Conservation (phyloP, 2,329 filamentous ascomycete genomes). For the Sordariomycetes sp. region DNA sequence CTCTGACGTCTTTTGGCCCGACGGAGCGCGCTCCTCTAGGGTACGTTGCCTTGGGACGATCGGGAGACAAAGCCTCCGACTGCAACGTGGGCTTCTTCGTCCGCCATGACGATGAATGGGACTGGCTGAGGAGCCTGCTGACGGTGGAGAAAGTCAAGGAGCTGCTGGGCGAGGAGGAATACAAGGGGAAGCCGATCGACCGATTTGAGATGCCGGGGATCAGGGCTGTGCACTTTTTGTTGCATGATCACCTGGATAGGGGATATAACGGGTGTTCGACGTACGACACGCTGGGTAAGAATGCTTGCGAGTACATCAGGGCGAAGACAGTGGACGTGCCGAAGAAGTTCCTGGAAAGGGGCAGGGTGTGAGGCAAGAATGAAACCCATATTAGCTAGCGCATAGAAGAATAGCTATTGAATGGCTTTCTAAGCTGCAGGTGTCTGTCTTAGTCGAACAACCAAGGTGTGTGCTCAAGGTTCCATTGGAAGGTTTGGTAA, state of each 20-base stretch:
- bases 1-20: conserved; percentile 4
- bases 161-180: conserved; percentile 22
- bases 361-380: conserved; percentile 18
- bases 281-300: conserved; percentile 37
- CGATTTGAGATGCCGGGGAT: conserved; percentile 29
- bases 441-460: too few species aligned
- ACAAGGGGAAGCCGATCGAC: conserved; percentile 24
- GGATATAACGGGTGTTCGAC: conserved; percentile 30
- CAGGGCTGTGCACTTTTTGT: conserved; percentile 17
- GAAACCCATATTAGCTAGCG: too few species aligned
- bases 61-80: conserved; percentile 28
- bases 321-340: conserved; percentile 34
- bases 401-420: too few species aligned
- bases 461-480: too few species aligned
- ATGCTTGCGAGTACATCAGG: conserved; percentile 32
- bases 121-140: conserved; percentile 29
- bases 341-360: conserved; percentile 29
- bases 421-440: too few species aligned
- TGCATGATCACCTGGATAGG: neutral
- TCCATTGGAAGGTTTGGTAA: too few species aligned
- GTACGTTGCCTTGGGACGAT: conserved; percentile 13
- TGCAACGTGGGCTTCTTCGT: conserved; percentile 33
- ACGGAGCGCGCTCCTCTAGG: conserved; percentile 9
- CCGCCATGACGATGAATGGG: conserved; percentile 27
- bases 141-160: conserved; percentile 24